Base-by-base conservation (phyloP, 176 grass and related monocot genomes). In the Eragrostis curvula region DNA sequence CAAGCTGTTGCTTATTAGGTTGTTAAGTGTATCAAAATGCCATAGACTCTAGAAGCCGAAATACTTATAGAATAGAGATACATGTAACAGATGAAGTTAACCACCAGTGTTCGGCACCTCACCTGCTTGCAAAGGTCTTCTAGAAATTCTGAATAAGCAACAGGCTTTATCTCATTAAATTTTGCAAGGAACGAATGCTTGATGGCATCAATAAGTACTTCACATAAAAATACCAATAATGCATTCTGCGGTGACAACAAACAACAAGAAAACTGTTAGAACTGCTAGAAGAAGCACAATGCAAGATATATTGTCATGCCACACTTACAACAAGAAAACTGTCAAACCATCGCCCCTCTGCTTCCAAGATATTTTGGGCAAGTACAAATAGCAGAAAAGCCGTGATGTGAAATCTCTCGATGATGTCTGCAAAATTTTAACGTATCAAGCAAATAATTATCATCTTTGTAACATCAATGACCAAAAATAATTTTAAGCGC, bases 171-270 rank as follows among this genome's bases (percentile, higher is more conserved):
- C 84, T 99, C 96, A 91, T 99, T 99, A 78, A 98, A 96, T 79
- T 98, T 98, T 77, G 93, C 93, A 89, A 98, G 93, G 67, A 98
- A 98, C 12, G 96, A 99, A 86, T 99, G 96, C 69, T 99, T 99
- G 68, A 99, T 95, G 73, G 91, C 84, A 87, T 99, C 96, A 52
- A 99, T 92, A 74, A 99, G 51, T 76, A 95, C 88, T 88, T 99
- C 96, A 68, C 96, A 99, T 71, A 99, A 67, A 88, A 84, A 96
- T 59, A 99, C 96, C 80, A 88, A 82, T 17, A 83, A 82, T 9
- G 88, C 93, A 91, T 99, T 95, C 96, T 99, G 88, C 65, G 84
- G 47, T 64, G 51, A 74, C 20, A 77, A 59, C 62, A 86, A 75
- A 82, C 52, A n/a, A n/a, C n/a, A n/a, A n/a, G n/a, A n/a, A n/a